Percentiles rank a stretch among this genome's conserved stretches.
Evolutionary conservation across 352 stramenopile species (phyloP).

Genomic region (Hyaloperonospora brassicae): DNA sequence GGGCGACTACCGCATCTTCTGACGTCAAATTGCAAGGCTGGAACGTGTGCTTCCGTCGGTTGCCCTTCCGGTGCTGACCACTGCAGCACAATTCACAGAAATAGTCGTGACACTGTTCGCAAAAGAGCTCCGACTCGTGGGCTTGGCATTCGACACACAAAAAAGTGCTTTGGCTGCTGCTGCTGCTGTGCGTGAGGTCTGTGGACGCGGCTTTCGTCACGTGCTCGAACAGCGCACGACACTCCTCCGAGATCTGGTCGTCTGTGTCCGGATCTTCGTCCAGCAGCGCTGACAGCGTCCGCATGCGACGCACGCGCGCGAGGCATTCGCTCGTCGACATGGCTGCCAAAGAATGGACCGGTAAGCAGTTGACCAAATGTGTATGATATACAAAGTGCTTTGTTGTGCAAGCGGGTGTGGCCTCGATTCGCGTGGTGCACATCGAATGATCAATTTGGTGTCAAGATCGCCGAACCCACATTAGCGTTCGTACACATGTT

Average conservation of each 20-base stretch:
- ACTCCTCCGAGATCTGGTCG: slow-evolving; percentile 40
- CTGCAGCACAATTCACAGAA: slow-evolving; percentile 81
- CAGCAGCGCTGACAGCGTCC: slow-evolving; percentile 73
- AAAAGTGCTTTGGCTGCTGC: slow-evolving; percentile 33
- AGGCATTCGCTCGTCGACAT: slow-evolving; percentile 31
- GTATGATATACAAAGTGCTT: too few species aligned
- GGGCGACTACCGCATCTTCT: slow-evolving; percentile 8
- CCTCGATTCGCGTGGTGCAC: too few species aligned
- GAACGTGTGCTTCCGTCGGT: slow-evolving; percentile 64
- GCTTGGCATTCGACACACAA: slow-evolving; percentile 63
- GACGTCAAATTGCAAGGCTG: slow-evolving; percentile 45
- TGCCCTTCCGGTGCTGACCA: slow-evolving; percentile 82
- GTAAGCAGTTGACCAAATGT: too few species aligned
- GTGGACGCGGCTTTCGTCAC: slow-evolving; percentile 18
- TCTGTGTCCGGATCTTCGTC: slow-evolving; percentile 56
- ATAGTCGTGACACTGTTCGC: slow-evolving; percentile 85
- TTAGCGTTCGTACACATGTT: too few species aligned
- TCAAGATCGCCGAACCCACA: too few species aligned
- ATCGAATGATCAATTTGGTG: too few species aligned
- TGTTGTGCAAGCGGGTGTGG: too few species aligned
- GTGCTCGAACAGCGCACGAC: slow-evolving; percentile 41
- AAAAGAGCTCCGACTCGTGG: slow-evolving; percentile 68
- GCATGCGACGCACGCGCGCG: slow-evolving; percentile 57
- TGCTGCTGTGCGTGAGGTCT: slow-evolving; percentile 12
- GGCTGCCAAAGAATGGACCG: background rate